These are phyloP conservation scores for Sclerotinia spermophila DNA, from an alignment of 2,329 filamentous ascomycete species.

Conservation along the genomic window DNA sequence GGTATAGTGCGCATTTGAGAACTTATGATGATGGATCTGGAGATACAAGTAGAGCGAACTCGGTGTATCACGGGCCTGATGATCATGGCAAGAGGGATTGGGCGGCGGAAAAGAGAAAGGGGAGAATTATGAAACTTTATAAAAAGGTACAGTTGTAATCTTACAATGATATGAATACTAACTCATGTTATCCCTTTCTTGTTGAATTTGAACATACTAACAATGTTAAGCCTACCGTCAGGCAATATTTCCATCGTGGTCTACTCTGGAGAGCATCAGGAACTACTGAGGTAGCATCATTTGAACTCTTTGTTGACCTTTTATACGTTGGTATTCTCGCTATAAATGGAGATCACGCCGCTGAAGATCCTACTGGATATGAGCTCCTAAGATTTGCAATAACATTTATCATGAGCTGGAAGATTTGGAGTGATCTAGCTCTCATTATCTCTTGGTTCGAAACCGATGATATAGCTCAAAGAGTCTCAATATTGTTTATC, in stretches of 20 bases:
- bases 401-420: constrained; percentile 57
- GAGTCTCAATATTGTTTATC: constrained; percentile 57
- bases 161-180: not conserved
- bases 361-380: constrained; percentile 51
- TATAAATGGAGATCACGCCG: constrained; percentile 58
- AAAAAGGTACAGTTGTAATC: constrained; percentile 43
- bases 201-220: not conserved
- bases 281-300: constrained; percentile 57
- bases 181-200: too few species aligned
- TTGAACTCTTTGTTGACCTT: constrained; percentile 63
- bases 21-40: constrained; percentile 41
- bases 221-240: constrained; percentile 46
- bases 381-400: constrained; percentile 58
- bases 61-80: constrained; percentile 26
- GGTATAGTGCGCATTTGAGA: constrained; percentile 56
- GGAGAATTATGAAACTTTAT: constrained; percentile 51
- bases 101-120: constrained; percentile 38
- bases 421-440: constrained; percentile 60
- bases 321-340: constrained; percentile 57
- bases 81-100: constrained; percentile 40
- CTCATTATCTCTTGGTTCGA: constrained; percentile 58
- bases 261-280: constrained; percentile 59
- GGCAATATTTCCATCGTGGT: constrained; percentile 64
- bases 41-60: constrained; percentile 26
- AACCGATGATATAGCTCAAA: constrained; percentile 56